Percentiles rank a stretch among this genome's conserved stretches.
Evolutionary conservation across 208 protist species (phyloP).

Genomic region (Angomonas deanei): DNA sequence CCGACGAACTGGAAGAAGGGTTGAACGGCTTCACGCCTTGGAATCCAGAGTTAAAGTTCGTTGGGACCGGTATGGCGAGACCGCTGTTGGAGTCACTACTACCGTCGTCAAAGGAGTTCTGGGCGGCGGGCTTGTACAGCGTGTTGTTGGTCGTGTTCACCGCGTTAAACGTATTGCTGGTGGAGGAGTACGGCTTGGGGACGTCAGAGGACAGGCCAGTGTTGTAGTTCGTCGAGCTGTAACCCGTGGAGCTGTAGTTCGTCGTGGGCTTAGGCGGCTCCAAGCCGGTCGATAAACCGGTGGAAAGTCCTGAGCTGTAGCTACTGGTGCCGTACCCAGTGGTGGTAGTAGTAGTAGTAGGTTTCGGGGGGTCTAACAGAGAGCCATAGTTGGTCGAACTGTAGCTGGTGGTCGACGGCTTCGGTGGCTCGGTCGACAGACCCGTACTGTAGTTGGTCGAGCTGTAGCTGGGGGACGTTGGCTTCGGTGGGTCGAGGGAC

Average conservation of each 20-base stretch:
- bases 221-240: background rate
- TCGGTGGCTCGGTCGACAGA: too few species aligned
- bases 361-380: background rate
- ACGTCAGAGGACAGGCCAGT: background rate
- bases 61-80: conserved; percentile 36
- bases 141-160: background rate
- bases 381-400: background rate
- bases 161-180: background rate
- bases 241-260: background rate
- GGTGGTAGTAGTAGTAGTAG: background rate
- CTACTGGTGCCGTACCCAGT: too few species aligned
- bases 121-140: background rate
- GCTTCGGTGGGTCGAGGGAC: background rate
- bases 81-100: conserved; percentile 16
- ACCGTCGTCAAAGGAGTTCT: conserved; percentile 10
- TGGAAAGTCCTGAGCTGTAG: too few species aligned
- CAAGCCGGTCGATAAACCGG: too few species aligned
- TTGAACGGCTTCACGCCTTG: too few species aligned
- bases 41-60: conserved; percentile 4
- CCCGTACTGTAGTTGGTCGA: background rate
- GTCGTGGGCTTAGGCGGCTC: too few species aligned
- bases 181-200: background rate
- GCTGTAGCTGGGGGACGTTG: background rate
- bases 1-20: too few species aligned
- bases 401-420: background rate